Conservation (phyloP, 2,329 filamentous ascomycete genomes). For the Dactylonectria estremocensis region DNA sequence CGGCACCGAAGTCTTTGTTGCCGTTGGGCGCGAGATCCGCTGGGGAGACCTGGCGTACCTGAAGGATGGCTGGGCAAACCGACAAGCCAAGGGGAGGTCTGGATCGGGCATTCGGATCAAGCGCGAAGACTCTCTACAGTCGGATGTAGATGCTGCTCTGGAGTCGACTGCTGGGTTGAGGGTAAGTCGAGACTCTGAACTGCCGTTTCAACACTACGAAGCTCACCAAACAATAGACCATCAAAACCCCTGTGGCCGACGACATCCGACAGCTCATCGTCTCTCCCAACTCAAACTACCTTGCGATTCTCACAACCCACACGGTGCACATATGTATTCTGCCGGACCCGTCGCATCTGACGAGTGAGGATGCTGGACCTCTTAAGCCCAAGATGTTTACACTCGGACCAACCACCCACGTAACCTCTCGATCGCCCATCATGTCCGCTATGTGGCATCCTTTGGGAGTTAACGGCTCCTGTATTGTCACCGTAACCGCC, state of each 20-base stretch:
- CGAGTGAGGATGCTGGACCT: slow-evolving; percentile 75
- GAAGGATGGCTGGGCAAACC: slow-evolving; percentile 71
- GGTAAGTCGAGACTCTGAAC: slow-evolving; percentile 46
- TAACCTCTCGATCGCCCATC: slow-evolving; percentile 86
- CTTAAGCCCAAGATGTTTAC: slow-evolving; percentile 90
- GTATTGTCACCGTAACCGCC: slow-evolving; percentile 88
- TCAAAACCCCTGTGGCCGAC: slow-evolving; percentile 84
- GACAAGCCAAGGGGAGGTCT: slow-evolving; percentile 49
- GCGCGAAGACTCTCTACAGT: slow-evolving; percentile 61
- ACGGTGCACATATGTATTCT: slow-evolving; percentile 91
- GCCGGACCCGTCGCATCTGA: slow-evolving; percentile 84
- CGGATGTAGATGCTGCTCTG: slow-evolving; percentile 50
- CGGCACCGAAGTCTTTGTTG: slow-evolving; percentile 90
- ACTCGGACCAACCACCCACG: slow-evolving; percentile 92
- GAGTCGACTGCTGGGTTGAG: slow-evolving; percentile 51
- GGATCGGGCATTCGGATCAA: slow-evolving; percentile 60
- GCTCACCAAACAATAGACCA: slow-evolving; percentile 65
- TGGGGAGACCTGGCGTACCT: slow-evolving; percentile 89
- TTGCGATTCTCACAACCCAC: slow-evolving; percentile 89
- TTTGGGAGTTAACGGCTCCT: slow-evolving; percentile 84
- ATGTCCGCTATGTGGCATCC: slow-evolving; percentile 93
- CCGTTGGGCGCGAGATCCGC: slow-evolving; percentile 89
- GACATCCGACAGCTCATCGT: slow-evolving; percentile 89
- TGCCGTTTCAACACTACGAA: not conserved
- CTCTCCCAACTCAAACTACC: slow-evolving; percentile 84